Evolutionary conservation across 352 stramenopile genomes (phyloP).

Genomic region (Pythium aquatile): DNA sequence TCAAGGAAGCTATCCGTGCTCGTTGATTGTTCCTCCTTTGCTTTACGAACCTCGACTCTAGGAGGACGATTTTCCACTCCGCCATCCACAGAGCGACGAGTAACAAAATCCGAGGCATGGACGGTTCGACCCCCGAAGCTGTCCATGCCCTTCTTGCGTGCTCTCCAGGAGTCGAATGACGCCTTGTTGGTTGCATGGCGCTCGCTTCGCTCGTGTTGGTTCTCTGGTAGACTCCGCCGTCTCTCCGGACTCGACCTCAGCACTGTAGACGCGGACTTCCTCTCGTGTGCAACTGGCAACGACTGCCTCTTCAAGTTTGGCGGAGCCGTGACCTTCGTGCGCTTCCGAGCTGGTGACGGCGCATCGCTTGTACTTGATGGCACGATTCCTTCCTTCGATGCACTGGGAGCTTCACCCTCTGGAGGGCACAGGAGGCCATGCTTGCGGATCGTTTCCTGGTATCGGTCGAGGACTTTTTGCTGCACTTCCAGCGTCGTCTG

Average conservation of each 20-base stretch:
- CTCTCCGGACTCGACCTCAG: background rate
- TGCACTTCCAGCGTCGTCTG: conserved; percentile 64
- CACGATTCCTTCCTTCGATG: background rate
- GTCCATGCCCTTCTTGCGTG: background rate
- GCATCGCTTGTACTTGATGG: background rate
- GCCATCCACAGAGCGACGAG: no score
- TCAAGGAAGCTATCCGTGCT: conserved; percentile 8
- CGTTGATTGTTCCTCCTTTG: background rate
- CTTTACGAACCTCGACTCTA: background rate
- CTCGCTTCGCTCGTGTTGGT: background rate
- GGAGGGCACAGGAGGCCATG: background rate
- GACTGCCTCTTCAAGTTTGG: background rate
- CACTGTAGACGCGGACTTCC: background rate
- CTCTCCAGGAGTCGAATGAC: background rate
- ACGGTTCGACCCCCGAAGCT: background rate
- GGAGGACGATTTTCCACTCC: background rate
- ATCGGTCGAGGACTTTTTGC: conserved; percentile 69
- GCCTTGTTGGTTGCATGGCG: background rate
- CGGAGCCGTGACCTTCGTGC: background rate
- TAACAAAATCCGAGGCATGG: background rate
- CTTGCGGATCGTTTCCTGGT: conserved; percentile 45
- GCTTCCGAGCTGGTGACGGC: background rate
- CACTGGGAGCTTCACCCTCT: background rate
- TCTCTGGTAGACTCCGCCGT: background rate
- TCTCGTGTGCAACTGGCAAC: background rate